Conservation (phyloP, 352 stramenopile genomes). For the Phytophthora fragariae region DNA sequence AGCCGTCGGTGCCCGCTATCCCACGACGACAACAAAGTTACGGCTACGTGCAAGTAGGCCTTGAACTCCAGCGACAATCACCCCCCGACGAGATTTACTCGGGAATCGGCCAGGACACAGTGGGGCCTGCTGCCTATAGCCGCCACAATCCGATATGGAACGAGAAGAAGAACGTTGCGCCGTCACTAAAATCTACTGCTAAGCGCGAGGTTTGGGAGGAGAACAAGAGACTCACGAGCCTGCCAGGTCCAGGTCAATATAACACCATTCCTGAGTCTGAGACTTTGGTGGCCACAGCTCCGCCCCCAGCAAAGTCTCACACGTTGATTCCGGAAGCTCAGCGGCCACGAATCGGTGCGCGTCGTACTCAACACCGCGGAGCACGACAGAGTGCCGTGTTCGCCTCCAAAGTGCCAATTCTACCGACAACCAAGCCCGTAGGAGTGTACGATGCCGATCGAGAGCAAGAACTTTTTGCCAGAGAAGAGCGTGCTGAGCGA, state of each 20-base stretch:
- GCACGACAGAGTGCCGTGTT: slow-evolving; percentile 71
- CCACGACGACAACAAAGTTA: slow-evolving; percentile 80
- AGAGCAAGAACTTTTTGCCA: slow-evolving; percentile 66
- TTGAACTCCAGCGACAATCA: slow-evolving; percentile 51
- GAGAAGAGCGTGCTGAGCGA: slow-evolving; percentile 51
- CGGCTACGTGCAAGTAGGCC: slow-evolving; percentile 64
- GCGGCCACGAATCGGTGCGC: slow-evolving; percentile 33
- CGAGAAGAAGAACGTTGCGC: slow-evolving; percentile 69
- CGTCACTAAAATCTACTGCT: slow-evolving; percentile 72
- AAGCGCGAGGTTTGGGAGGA: slow-evolving; percentile 83
- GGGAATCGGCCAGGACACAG: slow-evolving; percentile 73
- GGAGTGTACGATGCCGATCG: slow-evolving; percentile 63
- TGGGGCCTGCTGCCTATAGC: slow-evolving; percentile 75
- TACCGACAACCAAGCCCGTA: slow-evolving; percentile 51
- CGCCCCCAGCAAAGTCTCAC: slow-evolving; percentile 1
- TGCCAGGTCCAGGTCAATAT: slow-evolving; percentile 78
- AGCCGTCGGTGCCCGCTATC: slow-evolving; percentile 71
- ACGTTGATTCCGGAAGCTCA: slow-evolving; percentile 20
- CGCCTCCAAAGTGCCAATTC: slow-evolving; percentile 78
- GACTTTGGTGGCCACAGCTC: slow-evolving; percentile 6
- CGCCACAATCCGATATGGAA: slow-evolving; percentile 64
- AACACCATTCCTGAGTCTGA: slow-evolving; percentile 24
- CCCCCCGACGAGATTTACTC: slow-evolving; percentile 67
- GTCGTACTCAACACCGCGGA: slow-evolving; percentile 31
- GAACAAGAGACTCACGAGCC: slow-evolving; percentile 48